Evolutionary conservation across 1,284 basidiomycete species (phyloP).

Genomic region (Stereum hirsutum): DNA sequence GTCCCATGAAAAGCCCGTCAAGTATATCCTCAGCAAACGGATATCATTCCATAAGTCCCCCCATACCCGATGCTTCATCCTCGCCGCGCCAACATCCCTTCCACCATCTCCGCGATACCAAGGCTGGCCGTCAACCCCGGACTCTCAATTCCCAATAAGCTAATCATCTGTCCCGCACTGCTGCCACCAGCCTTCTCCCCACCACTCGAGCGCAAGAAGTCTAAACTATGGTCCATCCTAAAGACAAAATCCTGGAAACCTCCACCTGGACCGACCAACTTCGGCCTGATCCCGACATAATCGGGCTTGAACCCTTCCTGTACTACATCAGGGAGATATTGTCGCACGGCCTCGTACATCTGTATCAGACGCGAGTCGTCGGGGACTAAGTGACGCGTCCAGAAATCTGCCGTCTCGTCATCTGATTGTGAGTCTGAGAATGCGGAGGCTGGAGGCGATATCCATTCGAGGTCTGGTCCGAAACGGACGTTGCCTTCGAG

Average conservation of each 20-base stretch:
- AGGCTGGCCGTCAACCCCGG: conserved; percentile 70
- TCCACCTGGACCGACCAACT: conserved; percentile 65
- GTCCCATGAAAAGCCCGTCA: neutral
- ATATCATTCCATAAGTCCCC: neutral
- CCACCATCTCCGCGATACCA: conserved; percentile 65
- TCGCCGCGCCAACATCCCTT: conserved; percentile 35
- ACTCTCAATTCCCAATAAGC: conserved; percentile 70
- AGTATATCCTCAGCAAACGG: neutral
- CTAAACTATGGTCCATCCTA: conserved; percentile 35
- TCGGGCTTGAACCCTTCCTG: conserved; percentile 70
- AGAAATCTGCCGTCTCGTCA: conserved; percentile 79
- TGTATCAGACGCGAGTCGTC: conserved; percentile 51
- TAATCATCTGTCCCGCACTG: conserved; percentile 50
- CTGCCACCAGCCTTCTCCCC: conserved; percentile 7
- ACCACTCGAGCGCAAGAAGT: conserved; percentile 10
- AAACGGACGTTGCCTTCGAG: conserved; percentile 84
- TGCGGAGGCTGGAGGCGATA: conserved; percentile 42
- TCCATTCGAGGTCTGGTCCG: conserved; percentile 90
- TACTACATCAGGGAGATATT: conserved; percentile 69
- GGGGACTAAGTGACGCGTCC: conserved; percentile 63
- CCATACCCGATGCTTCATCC: no score
- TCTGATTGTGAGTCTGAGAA: no score
- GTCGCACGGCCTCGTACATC: conserved; percentile 61
- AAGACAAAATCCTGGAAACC: conserved; percentile 85
- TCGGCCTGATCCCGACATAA: conserved; percentile 90